A percentile compares a stretch with the other conserved stretches of the same genome.
Conservation (phyloP, 2,329 filamentous ascomycete species). For the Pseudocercospora fijiensis region DNA sequence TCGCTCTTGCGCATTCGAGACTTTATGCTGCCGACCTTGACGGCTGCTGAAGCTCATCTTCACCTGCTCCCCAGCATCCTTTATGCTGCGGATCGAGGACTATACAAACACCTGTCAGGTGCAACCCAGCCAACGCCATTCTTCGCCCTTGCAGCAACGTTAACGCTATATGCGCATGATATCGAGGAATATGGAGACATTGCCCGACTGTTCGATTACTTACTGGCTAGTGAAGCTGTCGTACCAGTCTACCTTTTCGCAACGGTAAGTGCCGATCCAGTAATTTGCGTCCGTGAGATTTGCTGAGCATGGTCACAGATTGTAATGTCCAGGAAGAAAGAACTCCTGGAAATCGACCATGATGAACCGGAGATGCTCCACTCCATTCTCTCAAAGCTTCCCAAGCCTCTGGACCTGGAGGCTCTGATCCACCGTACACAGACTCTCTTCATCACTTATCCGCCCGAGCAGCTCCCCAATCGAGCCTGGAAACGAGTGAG, state of each 20-base stretch:
- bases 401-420: constrained; percentile 77
- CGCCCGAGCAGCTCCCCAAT: constrained; percentile 66
- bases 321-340: constrained; percentile 72
- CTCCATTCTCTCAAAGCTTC: constrained; percentile 81
- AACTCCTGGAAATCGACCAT: constrained; percentile 78
- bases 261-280: constrained; percentile 41
- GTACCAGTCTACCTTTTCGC: constrained; percentile 91
- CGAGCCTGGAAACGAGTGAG: constrained; percentile 72
- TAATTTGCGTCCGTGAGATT: neutral
- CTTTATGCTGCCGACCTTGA: constrained; percentile 90
- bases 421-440: constrained; percentile 67
- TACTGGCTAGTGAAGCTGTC: constrained; percentile 82
- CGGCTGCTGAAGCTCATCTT: constrained; percentile 80
- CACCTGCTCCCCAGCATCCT: constrained; percentile 82
- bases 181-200: constrained; percentile 88
- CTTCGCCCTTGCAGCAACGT: constrained; percentile 87
- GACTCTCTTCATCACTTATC: constrained; percentile 62
- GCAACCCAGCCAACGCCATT: constrained; percentile 63
- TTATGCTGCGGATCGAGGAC: constrained; percentile 64
- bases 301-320: constrained; percentile 53
- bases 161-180: constrained; percentile 96
- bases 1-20: constrained; percentile 89
- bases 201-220: constrained; percentile 84
- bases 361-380: constrained; percentile 93
- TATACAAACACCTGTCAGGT: constrained; percentile 62